Evolutionary conservation across 495 filamentous ascomycete genomes (phyloP).

Genomic region (Rostrohypoxylon terebratum): DNA sequence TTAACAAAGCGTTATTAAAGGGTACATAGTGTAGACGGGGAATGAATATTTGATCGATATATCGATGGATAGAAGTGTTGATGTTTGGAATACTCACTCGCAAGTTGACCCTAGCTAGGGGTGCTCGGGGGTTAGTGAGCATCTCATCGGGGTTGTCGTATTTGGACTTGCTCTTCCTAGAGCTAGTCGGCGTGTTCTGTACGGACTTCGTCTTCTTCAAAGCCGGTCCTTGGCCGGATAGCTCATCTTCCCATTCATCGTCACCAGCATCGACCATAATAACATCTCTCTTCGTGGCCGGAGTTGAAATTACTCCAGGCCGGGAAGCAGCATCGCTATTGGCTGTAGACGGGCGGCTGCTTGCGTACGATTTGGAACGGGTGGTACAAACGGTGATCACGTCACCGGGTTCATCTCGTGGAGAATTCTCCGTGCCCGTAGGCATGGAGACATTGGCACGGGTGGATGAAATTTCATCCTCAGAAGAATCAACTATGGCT

Average conservation of each 20-base stretch:
- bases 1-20: conserved; percentile 16
- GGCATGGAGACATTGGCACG: neutral
- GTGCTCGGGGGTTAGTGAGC: conserved; percentile 67
- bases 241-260: conserved; percentile 37
- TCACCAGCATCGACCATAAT: conserved; percentile 32
- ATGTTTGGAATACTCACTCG: conserved; percentile 59
- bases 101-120: conserved; percentile 65
- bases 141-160: conserved; percentile 48
- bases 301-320: conserved; percentile 2
- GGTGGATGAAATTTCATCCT: conserved; percentile 11
- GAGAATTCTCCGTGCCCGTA: neutral
- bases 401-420: conserved; percentile 17
- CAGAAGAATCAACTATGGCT: neutral
- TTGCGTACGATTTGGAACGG: conserved; percentile 10
- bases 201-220: conserved; percentile 37
- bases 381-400: conserved; percentile 29
- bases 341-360: conserved; percentile 31
- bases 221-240: conserved; percentile 10
- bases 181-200: neutral
- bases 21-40: neutral
- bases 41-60: neutral
- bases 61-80: neutral
- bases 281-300: conserved; percentile 25
- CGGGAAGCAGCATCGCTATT: conserved; percentile 13
- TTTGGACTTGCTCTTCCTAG: conserved; percentile 42